Base-by-base conservation (phyloP, 306 rosid species). In the Sophora flavescens region DNA sequence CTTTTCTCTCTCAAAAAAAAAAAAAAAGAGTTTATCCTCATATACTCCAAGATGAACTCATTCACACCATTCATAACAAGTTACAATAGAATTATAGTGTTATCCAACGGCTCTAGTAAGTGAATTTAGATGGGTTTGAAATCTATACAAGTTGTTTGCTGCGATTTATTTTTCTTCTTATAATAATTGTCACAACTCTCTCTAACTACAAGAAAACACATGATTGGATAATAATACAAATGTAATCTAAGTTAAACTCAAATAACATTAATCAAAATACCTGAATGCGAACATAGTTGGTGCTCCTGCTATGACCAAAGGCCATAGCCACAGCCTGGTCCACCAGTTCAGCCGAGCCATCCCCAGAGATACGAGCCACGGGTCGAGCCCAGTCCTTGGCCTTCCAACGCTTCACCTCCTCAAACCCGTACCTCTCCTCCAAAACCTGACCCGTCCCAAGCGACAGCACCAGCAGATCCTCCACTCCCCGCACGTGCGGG, bases 271-370 rank as follows among this genome's bases (percentile, higher is more conserved):
- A 17, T 17, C 39, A 17, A 2, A 57, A 35, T 86, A 96, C 99
- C 98, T 96, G 99, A 86, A 96, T 86, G 70, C 99, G 94, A 78
- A 92, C 93, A 81, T 96, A 96, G 77, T 91, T 92, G 35, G 82
- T 74, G 77, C 93, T 87, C 35, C 91, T 86, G 83, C 72, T 62
- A 61, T 92, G 98, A 8, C 90, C 98, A 8, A 96, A 92, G 10
- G 99, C 98, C 93, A 91, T 92, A 77, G 99, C 93, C 2, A 96
- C 91, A 44, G 98, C 91, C 84, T 96, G 99, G 87, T 96, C 99
- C 42, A 96, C 91, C 51, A 91, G 72, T 74, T 96, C 99, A 3
- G 98, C 93, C 0, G 98, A 92, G 63, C 91, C 93, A 56, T 96
- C 97, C 15, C 93, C 88, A 10, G 91, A 87, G 78, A 96, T 96